phyloP scores from a whole-genome alignment of 2,329 filamentous ascomycete species.

The Ceratocystis alfenasii region DNA sequence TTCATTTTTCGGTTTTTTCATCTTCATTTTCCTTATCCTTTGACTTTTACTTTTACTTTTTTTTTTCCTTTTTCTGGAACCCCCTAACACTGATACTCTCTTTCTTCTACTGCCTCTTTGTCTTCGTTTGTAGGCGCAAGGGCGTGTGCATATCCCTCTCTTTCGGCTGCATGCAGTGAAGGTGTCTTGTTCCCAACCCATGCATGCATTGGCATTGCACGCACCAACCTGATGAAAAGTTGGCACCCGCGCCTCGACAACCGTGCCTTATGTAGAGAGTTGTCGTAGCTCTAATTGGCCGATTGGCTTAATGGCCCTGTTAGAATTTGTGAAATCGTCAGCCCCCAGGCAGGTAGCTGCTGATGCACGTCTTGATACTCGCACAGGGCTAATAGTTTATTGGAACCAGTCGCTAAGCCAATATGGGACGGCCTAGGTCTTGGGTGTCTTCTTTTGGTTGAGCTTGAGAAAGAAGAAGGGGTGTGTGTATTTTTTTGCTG shows the following conservation, averaged over 20 bases:
- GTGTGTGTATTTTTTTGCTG: background rate
- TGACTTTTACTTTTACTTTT: background rate
- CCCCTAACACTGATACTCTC: background rate
- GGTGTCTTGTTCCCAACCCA: background rate
- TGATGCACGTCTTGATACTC: background rate
- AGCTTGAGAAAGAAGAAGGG: background rate
- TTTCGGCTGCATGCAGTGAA: slow-evolving; percentile 2
- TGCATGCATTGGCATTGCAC: background rate
- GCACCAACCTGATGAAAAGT: background rate
- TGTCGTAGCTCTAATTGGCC: background rate
- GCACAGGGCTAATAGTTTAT: background rate
- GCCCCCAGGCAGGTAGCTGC: background rate
- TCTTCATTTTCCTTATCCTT: background rate
- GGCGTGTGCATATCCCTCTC: slow-evolving; percentile 8
- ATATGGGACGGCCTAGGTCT: background rate
- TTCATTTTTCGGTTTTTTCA: background rate
- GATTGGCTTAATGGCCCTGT: background rate
- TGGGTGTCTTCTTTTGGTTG: background rate
- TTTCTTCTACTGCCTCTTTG: background rate
- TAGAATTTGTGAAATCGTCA: background rate
- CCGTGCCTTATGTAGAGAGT: background rate
- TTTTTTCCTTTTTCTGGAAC: background rate
- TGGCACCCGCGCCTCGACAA: background rate
- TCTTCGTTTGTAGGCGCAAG: background rate
- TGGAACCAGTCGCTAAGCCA: background rate